Percentiles rank a stretch among this genome's conserved stretches.
These are phyloP conservation scores for Pythium rishiriense DNA, from an alignment of 352 stramenopile genomes.

Conservation along the genomic window DNA sequence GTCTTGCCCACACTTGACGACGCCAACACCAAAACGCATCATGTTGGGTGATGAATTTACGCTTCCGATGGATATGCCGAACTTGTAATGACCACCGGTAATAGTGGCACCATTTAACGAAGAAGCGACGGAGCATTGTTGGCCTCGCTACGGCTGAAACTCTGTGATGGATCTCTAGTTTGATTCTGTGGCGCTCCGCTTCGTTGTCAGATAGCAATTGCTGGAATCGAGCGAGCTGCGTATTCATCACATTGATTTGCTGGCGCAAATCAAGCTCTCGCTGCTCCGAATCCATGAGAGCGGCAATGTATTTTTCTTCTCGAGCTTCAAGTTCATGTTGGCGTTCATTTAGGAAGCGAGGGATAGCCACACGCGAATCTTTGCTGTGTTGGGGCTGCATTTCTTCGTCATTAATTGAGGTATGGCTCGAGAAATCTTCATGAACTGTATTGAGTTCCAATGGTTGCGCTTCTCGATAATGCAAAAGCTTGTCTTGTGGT, in stretches of 20 bases:
- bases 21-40: slow-evolving; percentile 69
- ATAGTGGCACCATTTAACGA: slow-evolving; percentile 59
- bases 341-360: slow-evolving; percentile 15
- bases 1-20: slow-evolving; percentile 46
- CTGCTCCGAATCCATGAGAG: slow-evolving; percentile 78
- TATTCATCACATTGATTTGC: slow-evolving; percentile 42
- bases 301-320: slow-evolving; percentile 75
- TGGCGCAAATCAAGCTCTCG: slow-evolving; percentile 68
- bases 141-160: slow-evolving; percentile 45
- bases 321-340: slow-evolving; percentile 61
- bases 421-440: background rate
- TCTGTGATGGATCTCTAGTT: slow-evolving; percentile 48
- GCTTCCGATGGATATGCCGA: slow-evolving; percentile 43
- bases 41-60: slow-evolving; percentile 54
- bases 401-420: background rate
- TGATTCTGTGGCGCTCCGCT: slow-evolving; percentile 51
- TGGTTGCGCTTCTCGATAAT: background rate
- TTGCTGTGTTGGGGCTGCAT: background rate
- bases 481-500: background rate
- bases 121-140: slow-evolving; percentile 57
- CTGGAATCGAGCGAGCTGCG: slow-evolving; percentile 49
- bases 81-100: slow-evolving; percentile 52
- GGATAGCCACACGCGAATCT: background rate
- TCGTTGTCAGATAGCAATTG: slow-evolving; percentile 40
- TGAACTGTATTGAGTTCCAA: slow-evolving; percentile 5